Evolutionary conservation across 352 stramenopile species (phyloP), one percentile per base, ranked within the genome.

Genomic region (Phytophthora foliorum): DNA sequence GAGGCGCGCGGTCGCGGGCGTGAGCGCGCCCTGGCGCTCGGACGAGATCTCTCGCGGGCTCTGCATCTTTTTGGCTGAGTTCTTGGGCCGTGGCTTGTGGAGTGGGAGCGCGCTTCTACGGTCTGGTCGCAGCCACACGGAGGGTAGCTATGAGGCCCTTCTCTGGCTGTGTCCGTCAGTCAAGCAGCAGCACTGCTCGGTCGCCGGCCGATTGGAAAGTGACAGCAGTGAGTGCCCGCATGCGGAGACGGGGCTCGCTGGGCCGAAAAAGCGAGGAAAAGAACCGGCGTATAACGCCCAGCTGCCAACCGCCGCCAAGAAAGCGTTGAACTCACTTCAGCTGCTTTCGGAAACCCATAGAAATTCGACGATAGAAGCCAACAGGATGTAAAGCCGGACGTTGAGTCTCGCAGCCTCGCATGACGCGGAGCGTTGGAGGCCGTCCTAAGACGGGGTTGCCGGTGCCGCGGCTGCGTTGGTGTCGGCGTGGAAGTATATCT

Each of bases 31-130:
- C 56, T 93, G 86, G 41, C 57, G 59, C 22, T 88, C 83, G 19
- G 83, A 91, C 45, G 86, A 93, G 67, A 93, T 92, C 72, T 91
- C 82, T 39, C 82, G 83, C 49, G 80, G 83, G 9, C 81, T 87
- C 48, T 66, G 66, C 70, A 79, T 79, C 49, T 50, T 42, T 22
- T 38, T 27, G 31, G 21, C 71, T 77, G 66, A 31, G n/a, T 71
- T 66, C 38, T 19, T 19, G 17, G 17, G 52, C 45, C 39, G 31
- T 24, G 19, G 31, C 9, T 41, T 14, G 34, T 11, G 11, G 34
- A 41, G 34, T 42, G 36, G 6, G 16, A 42, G 36, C 34, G 49
- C 32, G 68, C 63, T 72, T 74, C 56, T 77, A 75, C 65, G 16
- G 64, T 78, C 62, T 75, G 67, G 61, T 74, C 67, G 45, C 51